A percentile compares a stretch with the other conserved stretches of the same genome.
phyloP scores from a whole-genome alignment of 192 early-diverging fungal species.

The Mortierella alpina region DNA sequence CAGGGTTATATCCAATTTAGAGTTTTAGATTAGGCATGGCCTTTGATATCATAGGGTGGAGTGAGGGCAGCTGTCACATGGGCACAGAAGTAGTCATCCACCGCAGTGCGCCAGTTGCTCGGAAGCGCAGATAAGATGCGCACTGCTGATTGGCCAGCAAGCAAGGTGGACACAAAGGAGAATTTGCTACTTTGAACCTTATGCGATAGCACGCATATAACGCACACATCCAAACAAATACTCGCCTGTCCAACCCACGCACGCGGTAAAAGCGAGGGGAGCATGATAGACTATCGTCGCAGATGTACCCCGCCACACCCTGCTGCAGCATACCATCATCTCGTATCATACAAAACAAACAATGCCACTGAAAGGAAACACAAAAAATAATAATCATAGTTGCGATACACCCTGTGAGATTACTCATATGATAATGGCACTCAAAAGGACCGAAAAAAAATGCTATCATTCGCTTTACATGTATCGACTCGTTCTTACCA shows the following conservation, averaged over 20 bases:
- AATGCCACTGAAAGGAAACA: neutral
- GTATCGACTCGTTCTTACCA: conserved; percentile 62
- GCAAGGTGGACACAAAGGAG: conserved; percentile 18
- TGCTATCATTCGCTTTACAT: too few relatives aligned
- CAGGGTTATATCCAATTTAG: neutral
- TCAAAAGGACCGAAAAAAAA: too few relatives aligned
- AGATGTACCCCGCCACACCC: too few relatives aligned
- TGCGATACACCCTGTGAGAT: conserved; percentile 2
- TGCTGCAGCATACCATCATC: neutral
- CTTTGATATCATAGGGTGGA: conserved; percentile 37
- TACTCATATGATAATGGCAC: conserved; percentile 37
- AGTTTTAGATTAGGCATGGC: neutral
- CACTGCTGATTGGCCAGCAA: conserved; percentile 25
- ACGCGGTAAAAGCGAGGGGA: too few relatives aligned
- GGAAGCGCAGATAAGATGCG: conserved; percentile 50
- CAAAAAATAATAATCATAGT: neutral
- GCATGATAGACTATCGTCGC: too few relatives aligned
- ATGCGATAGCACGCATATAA: neutral
- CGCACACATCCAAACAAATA: too few relatives aligned
- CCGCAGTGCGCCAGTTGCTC: conserved; percentile 3
- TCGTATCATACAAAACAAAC: neutral
- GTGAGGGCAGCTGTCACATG: conserved; percentile 35
- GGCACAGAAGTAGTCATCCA: conserved; percentile 1
- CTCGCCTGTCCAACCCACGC: too few relatives aligned
- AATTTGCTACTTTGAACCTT: conserved; percentile 51